phyloP scores from a whole-genome alignment of 192 early-diverging fungal genomes.

The Allomyces javanicus region DNA sequence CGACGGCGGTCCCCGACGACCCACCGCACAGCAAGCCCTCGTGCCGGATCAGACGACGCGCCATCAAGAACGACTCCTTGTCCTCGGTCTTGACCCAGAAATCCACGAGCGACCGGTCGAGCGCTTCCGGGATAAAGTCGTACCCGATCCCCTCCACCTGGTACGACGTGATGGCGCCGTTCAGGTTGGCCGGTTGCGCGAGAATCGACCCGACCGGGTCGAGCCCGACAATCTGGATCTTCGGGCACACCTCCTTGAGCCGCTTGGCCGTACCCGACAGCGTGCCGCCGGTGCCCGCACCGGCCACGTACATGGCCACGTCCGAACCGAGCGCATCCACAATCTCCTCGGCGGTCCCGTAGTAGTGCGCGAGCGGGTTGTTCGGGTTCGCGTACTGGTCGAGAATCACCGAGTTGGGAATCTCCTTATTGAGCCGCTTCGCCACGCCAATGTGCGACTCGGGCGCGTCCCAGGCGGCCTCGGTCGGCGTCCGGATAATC shows the following conservation, averaged over 20 bases:
- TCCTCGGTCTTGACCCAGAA: conserved; percentile 94
- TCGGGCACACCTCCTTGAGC: conserved; percentile 85
- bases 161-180: conserved; percentile 44
- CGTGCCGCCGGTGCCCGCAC: conserved; percentile 94
- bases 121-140: conserved; percentile 90
- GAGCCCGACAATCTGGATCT: conserved; percentile 71
- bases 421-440: conserved; percentile 76
- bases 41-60: conserved; percentile 85
- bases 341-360: conserved; percentile 75
- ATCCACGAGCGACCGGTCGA: conserved; percentile 70
- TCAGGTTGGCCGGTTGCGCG: conserved; percentile 66
- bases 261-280: conserved; percentile 84
- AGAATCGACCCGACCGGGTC: conserved; percentile 91
- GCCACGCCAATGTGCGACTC: conserved; percentile 98
- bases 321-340: conserved; percentile 60
- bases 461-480: conserved; percentile 96
- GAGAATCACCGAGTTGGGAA: conserved; percentile 87
- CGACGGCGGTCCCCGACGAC: conserved; percentile 83
- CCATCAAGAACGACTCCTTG: conserved; percentile 86
- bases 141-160: conserved; percentile 98
- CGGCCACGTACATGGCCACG: conserved; percentile 87
- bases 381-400: conserved; percentile 94
- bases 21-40: conserved; percentile 95
- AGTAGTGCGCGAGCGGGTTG: conserved; percentile 97
- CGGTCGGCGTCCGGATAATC: conserved; percentile 95